Base-by-base conservation (phyloP, 139 green algal species). In the Deuterostichococcus epilithicus region DNA sequence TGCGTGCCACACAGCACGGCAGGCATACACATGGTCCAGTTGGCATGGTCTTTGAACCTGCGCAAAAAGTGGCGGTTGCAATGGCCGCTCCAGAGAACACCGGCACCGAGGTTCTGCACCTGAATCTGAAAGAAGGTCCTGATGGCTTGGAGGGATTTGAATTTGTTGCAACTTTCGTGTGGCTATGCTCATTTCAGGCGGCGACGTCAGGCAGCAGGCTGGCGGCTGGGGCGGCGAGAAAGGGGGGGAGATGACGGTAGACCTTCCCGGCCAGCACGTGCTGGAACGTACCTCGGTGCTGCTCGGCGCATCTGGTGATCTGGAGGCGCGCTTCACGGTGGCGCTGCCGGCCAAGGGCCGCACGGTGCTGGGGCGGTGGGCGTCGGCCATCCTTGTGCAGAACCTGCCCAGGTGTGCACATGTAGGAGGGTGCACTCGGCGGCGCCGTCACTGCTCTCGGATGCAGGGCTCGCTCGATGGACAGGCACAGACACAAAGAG, bases 321-420 rank as follows among this genome's bases (percentile, higher is more conserved):
- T 94, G 59, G 90, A 94, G 74, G 88, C 82, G 1, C 83, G 90
- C 33, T 92, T 94, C 77, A 91, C 82, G 23, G 85, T 94, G 26
- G 90, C 81, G 23, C 77, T 94, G 74, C 90, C 90, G 23, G 90
- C 88, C 0, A 77, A 80, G n/a, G 89, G 89, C 5, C 78, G 89
- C 33, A 89, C 79, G 5, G 76, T 94, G 33, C 77, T 90, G 67
- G 89, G 89, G 0, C 52, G 78, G 18, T 88, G 80, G 85, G 87
- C 89, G 0, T 60, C 65, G 2, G 38, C 81, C 6, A 84, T 92
- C n/a, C 81, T 94, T 22, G 77, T 76, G 15, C 37, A 83, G 1
- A 81, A 89, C 71, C 45, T 93, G 60, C 82, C 85, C 1, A 77
- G 69, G 85, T 86, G 75, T 35, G 82, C 45, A 60, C 23, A 38